Conservation (phyloP, 352 stramenopile genomes). For the Detonula confervacea region DNA sequence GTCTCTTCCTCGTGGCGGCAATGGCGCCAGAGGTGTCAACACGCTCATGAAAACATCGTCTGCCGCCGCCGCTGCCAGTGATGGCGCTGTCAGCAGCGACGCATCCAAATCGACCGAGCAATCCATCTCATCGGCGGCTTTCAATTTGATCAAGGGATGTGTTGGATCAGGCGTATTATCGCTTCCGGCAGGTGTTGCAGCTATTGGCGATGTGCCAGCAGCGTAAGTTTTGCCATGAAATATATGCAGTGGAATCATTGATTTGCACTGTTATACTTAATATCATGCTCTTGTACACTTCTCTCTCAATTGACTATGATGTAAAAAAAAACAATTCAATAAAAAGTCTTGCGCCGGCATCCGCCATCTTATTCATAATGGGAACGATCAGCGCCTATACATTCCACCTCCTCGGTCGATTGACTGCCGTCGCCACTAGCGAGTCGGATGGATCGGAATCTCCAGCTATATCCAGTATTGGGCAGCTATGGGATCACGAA, state of each 20-base stretch:
- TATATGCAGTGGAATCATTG: no score
- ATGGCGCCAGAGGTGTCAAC: background rate
- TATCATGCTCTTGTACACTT: no score
- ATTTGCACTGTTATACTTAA: no score
- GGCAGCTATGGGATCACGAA: constrained; percentile 84
- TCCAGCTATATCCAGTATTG: constrained; percentile 71
- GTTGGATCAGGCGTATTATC: constrained; percentile 86
- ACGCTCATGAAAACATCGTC: constrained; percentile 6
- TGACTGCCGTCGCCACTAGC: constrained; percentile 45
- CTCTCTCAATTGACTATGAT: no score
- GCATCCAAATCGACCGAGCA: background rate
- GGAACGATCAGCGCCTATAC: constrained; percentile 85
- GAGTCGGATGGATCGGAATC: constrained; percentile 47
- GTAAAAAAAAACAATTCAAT: no score
- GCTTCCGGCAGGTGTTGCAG: constrained; percentile 76
- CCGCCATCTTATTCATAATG: constrained; percentile 66
- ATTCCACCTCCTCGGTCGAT: constrained; percentile 85
- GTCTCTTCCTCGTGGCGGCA: background rate
- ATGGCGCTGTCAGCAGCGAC: constrained; percentile 1
- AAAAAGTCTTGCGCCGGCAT: constrained; percentile 55
- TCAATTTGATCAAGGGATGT: constrained; percentile 87
- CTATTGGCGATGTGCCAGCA: constrained; percentile 58
- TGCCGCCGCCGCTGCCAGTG: background rate
- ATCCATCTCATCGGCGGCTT: constrained; percentile 55
- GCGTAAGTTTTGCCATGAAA: no score